These are phyloP conservation scores for Closterium sp. DNA, from an alignment of 139 green algal genomes.

Conservation along the genomic window DNA sequence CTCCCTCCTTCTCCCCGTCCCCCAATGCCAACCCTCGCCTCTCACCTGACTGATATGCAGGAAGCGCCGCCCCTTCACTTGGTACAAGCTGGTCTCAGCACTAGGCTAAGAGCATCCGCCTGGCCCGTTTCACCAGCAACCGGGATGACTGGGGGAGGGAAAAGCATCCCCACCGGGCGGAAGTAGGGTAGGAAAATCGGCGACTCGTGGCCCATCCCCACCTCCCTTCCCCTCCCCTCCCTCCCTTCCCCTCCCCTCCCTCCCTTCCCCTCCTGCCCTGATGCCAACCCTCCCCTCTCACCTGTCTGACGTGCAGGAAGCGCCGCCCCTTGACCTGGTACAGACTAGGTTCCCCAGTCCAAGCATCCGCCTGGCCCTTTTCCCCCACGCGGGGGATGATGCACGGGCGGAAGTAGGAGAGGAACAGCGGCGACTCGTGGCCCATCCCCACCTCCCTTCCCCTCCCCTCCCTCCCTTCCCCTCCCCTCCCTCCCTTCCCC, in stretches of 20 bases:
- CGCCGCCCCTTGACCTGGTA: background rate
- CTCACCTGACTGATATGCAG: too few relatives aligned
- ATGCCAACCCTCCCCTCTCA: background rate
- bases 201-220: background rate
- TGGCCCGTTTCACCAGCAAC: background rate
- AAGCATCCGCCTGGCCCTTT: background rate
- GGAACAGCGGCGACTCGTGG: constrained; percentile 19
- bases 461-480: too few relatives aligned
- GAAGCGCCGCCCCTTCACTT: too few relatives aligned
- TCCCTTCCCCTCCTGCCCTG: background rate
- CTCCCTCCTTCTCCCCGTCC: constrained; percentile 6
- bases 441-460: too few relatives aligned
- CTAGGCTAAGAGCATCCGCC: background rate
- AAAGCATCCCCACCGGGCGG: too few relatives aligned
- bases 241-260: background rate
- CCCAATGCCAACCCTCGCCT: too few relatives aligned
- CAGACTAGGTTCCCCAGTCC: background rate
- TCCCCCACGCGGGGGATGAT: background rate
- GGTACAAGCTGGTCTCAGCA: background rate
- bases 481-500: background rate
- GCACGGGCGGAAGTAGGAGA: constrained; percentile 13
- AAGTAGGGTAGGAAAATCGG: constrained; percentile 47
- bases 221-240: too few relatives aligned
- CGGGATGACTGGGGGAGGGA: constrained; percentile 40
- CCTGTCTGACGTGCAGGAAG: constrained; percentile 8